A percentile compares a stretch with the other conserved stretches of the same genome.
These are phyloP conservation scores for Cyberlindnera euphorbiae DNA, from an alignment of 805 yeast genomes.

Conservation along the genomic window DNA sequence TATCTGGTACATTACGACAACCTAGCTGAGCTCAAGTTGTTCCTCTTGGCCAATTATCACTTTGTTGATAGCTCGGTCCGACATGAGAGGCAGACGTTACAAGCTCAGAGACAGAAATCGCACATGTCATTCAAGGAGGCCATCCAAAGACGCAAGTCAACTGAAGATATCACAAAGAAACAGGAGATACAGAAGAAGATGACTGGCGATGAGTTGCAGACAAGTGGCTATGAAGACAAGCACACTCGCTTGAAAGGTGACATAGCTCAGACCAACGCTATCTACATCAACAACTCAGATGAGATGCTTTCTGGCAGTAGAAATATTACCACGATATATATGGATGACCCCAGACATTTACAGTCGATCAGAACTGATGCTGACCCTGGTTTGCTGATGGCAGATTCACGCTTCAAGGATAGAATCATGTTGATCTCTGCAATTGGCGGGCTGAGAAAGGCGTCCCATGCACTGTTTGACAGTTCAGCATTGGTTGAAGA, in stretches of 20 bases:
- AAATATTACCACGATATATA: constrained; percentile 9
- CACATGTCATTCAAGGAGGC: constrained; percentile 23
- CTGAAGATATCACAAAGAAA: constrained; percentile 3
- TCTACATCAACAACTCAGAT: constrained; percentile 22
- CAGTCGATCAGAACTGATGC: constrained; percentile 29
- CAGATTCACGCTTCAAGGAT: constrained; percentile 5
- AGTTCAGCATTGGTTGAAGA: constrained; percentile 11
- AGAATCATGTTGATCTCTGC: constrained; percentile 34
- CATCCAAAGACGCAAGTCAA: constrained; percentile 7
- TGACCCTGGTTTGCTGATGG: constrained; percentile 35
- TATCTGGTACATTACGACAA: constrained; percentile 62
- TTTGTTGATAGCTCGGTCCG: constrained; percentile 20
- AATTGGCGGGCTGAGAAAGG: constrained; percentile 39
- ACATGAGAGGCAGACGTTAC: constrained; percentile 17
- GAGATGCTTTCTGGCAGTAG: constrained; percentile 7
- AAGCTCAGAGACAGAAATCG: constrained; percentile 18
- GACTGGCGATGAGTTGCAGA: constrained; percentile 1
- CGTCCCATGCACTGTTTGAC: constrained; percentile 27
- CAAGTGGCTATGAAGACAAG: too few species aligned
- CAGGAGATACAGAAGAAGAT: not conserved
- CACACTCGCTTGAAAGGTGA: not conserved
- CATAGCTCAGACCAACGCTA: constrained; percentile 18
- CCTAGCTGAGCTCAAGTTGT: constrained; percentile 46
- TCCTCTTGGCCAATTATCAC: constrained; percentile 38
- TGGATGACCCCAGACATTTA: constrained; percentile 35